Evolutionary conservation across 306 rosid species (phyloP).

Genomic region (Urtica urens): DNA sequence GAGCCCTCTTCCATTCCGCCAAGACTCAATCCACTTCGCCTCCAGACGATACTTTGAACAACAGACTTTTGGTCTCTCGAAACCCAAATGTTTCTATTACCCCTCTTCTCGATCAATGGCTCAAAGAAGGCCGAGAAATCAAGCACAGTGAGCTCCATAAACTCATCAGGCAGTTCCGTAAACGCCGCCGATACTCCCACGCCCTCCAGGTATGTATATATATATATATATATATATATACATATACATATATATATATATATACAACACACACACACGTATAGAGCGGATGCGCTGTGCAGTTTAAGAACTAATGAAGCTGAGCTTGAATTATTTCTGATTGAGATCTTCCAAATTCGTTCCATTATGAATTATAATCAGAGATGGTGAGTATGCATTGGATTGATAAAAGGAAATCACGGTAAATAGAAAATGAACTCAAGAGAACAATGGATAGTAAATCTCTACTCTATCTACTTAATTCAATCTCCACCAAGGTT

Average conservation of each 20-base stretch:
- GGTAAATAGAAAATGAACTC: no score
- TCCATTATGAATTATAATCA: no score
- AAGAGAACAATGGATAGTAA: no score
- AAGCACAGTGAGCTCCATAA: slow-evolving; percentile 16
- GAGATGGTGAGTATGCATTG: no score
- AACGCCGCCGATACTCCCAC: slow-evolving; percentile 36
- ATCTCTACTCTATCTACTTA: no score
- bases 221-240: not conserved
- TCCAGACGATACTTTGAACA: not conserved
- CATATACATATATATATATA: not conserved
- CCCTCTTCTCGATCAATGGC: slow-evolving; percentile 50
- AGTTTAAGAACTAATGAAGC: no score
- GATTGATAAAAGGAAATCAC: no score
- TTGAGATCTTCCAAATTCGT: no score
- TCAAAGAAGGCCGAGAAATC: slow-evolving; percentile 34
- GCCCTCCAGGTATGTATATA: slow-evolving; percentile 50
- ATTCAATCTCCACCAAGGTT: no score
- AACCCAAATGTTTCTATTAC: slow-evolving; percentile 29
- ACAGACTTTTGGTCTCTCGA: slow-evolving; percentile 1
- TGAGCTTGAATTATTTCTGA: no score
- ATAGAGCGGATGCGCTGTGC: slow-evolving; percentile 15
- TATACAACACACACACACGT: no score
- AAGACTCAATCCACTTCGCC: not conserved
- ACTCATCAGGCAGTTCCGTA: slow-evolving; percentile 30
- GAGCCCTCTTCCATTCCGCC: slow-evolving; percentile 19